phyloP scores from a whole-genome alignment of 2,329 filamentous ascomycete genomes.

The Colletotrichum siamense region DNA sequence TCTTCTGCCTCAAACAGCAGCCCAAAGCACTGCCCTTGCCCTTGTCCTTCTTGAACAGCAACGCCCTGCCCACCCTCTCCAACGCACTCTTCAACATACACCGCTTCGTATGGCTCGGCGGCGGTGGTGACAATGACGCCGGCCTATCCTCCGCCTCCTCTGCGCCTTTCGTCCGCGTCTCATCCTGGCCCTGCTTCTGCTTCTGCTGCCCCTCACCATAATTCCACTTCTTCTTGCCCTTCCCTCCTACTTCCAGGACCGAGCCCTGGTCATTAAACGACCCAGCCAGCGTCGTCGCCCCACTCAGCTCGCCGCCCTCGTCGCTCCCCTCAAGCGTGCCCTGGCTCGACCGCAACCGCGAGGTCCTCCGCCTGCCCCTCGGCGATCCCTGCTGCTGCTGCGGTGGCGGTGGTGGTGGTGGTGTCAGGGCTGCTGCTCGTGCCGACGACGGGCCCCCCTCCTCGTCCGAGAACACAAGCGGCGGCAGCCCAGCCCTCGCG shows the following conservation, averaged over 20 bases:
- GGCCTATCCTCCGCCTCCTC: neutral
- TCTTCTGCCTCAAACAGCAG: neutral
- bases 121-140: neutral
- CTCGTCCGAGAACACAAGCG: neutral
- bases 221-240: neutral
- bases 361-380: neutral
- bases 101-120: neutral
- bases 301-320: neutral
- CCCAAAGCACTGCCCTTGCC: neutral
- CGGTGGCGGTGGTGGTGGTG: neutral
- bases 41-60: neutral
- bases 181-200: neutral
- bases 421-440: neutral
- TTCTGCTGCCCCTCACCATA: neutral
- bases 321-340: neutral
- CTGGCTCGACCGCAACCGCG: neutral
- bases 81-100: neutral
- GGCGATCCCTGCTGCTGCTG: neutral
- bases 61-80: rapidly evolving
- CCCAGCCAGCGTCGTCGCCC: neutral
- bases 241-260: neutral
- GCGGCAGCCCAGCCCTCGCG: neutral
- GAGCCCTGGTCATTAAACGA: neutral
- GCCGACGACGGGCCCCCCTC: neutral
- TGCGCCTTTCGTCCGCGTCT: neutral